Evolutionary conservation across 2,329 filamentous ascomycete genomes (phyloP).

Genomic region (Alternaria atra): DNA sequence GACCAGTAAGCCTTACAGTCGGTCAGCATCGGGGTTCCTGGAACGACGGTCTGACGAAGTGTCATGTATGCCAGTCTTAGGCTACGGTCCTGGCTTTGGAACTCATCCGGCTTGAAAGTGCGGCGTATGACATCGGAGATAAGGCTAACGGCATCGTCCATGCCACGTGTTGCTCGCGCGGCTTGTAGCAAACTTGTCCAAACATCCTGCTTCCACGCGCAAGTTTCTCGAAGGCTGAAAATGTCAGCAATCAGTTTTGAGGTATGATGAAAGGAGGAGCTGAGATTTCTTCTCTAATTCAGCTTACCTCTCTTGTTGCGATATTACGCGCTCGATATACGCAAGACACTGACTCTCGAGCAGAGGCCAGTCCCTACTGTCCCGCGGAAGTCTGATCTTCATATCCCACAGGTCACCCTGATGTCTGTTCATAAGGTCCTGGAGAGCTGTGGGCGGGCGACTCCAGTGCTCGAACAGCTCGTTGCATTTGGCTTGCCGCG

Average conservation of each 20-base stretch:
- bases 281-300: neutral
- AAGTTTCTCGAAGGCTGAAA: slow-evolving; percentile 21
- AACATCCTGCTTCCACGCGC: slow-evolving; percentile 28
- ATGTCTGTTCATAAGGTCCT: slow-evolving; percentile 32
- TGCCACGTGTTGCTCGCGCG: slow-evolving; percentile 6
- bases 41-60: slow-evolving; percentile 17
- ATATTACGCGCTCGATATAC: slow-evolving; percentile 23
- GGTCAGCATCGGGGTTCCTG: slow-evolving; percentile 14
- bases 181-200: slow-evolving; percentile 33
- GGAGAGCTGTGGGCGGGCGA: slow-evolving; percentile 24
- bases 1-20: slow-evolving; percentile 38
- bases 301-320: slow-evolving; percentile 10
- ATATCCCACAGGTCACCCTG: slow-evolving; percentile 33
- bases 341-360: slow-evolving; percentile 28
- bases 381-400: slow-evolving; percentile 19
- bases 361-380: slow-evolving; percentile 24
- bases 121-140: slow-evolving; percentile 17
- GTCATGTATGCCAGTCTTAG: slow-evolving; percentile 25
- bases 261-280: neutral
- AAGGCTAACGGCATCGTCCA: slow-evolving; percentile 10
- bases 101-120: slow-evolving; percentile 20
- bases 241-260: neutral
- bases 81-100: slow-evolving; percentile 24
- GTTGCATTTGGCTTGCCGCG: slow-evolving; percentile 30
- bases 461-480: slow-evolving; percentile 42